phyloP scores from a whole-genome alignment of 768 basidiomycete species.

The Rhizopogon vesiculosus region DNA sequence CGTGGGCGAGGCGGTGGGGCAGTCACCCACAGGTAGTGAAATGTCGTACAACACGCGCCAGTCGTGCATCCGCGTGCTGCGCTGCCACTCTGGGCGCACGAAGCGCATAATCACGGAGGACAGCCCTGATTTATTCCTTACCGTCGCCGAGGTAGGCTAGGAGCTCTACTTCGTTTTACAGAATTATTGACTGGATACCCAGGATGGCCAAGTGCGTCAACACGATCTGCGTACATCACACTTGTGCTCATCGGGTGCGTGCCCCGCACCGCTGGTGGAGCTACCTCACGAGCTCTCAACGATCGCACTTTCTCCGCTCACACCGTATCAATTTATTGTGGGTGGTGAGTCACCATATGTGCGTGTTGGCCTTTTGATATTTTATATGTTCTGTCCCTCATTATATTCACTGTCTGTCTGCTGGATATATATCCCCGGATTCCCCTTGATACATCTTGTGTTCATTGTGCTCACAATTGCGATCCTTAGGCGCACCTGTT shows the following conservation, averaged over 20 bases:
- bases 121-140: conserved; percentile 70
- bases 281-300: conserved; percentile 66
- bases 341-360: conserved; percentile 79
- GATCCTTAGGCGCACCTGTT: conserved; percentile 42
- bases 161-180: conserved; percentile 3
- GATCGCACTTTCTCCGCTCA: conserved; percentile 69
- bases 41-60: conserved; percentile 42
- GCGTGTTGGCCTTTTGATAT: conserved; percentile 21
- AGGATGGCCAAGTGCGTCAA: conserved; percentile 87
- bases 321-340: conserved; percentile 82
- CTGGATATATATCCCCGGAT: not conserved
- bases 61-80: conserved; percentile 48
- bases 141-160: conserved; percentile 66
- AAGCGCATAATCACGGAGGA: conserved; percentile 81
- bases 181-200: conserved; percentile 17
- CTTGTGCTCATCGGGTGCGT: conserved; percentile 49
- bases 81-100: conserved; percentile 68
- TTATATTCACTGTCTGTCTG: not conserved
- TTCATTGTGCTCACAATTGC: not conserved
- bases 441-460: not conserved
- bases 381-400: not conserved
- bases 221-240: conserved; percentile 77
- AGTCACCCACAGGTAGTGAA: conserved; percentile 36
- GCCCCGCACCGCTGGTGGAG: conserved; percentile 69
- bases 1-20: conserved; percentile 39